Base-by-base conservation (phyloP, 1,284 basidiomycete genomes). In the Heterobasidion parviporum region DNA sequence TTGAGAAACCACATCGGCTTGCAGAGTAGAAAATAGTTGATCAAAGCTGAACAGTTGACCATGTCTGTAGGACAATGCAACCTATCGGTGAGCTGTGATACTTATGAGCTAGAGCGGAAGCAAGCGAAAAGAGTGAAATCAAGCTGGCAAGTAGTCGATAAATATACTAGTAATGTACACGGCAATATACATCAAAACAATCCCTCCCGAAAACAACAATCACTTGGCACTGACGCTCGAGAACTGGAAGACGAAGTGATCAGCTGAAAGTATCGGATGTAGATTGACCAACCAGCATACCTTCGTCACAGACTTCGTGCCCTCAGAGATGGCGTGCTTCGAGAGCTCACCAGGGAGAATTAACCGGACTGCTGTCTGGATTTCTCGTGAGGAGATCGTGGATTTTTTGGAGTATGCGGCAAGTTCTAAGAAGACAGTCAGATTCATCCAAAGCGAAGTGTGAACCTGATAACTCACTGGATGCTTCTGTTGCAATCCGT, bases 351-450 rank as follows among this genome's bases (percentile, higher is more conserved):
- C 89, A 64, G 92, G 92, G 5, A 96, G 85, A 71, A 96, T 94
- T 50, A 96, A 82, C 59, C 92, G 88, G 51, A 94, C 92, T 54
- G 89, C 82, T 54, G 92, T 95, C 74, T 94, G 92, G 68, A 95
- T 94, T 75, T 95, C 92, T 59, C 92, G 89, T 48, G 92, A 94
- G 53, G 92, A 94, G 74, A 95, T 94, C 53, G 92, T 96, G 15
- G 91, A 92, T 75, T 93, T 93, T 80, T 94, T 85, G 62, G 84
- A 85, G 76, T 87, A 87, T 35, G 78, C 75, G 14, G 85, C 84
- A 62, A 89, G 82, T 72, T 86, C 77, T 78, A 61, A 1, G 32
- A 33, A 16, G 15, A 8, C 6, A 26, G 5, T 44, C 7, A 26
- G 18, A 4, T 8, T 16, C 4, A 5, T 26, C 8, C 16, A 8